These are phyloP conservation scores for Suhomyces coccinellae DNA, from an alignment of 1,139 yeast genomes.

Conservation along the genomic window DNA sequence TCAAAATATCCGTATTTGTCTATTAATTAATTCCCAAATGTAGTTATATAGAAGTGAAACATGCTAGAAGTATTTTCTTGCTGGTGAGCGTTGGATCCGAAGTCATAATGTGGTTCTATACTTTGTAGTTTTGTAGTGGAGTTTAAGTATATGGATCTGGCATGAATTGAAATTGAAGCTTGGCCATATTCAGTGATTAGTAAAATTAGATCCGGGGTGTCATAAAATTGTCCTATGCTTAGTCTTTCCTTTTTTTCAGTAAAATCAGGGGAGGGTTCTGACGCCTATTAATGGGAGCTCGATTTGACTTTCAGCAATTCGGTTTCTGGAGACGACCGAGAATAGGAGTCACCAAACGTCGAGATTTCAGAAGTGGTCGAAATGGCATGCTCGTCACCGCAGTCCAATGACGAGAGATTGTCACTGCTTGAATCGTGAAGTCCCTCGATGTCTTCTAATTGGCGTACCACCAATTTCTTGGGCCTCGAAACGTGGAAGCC, in stretches of 20 bases:
- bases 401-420: neutral
- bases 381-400: neutral
- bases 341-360: neutral
- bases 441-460: conserved; percentile 12
- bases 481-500: conserved; percentile 50
- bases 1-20: neutral
- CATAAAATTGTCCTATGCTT: no score
- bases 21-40: conserved; percentile 1
- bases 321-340: neutral
- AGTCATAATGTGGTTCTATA: neutral
- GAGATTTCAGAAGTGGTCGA: neutral
- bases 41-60: neutral
- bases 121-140: neutral
- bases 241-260: no score
- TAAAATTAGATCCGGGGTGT: no score
- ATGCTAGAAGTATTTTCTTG: no score
- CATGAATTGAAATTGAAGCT: no score
- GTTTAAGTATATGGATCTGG: no score
- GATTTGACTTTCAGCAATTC: neutral
- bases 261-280: no score
- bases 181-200: no score
- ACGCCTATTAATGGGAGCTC: no score
- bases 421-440: neutral
- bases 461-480: conserved; percentile 35
- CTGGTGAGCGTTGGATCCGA: no score